Evolutionary conservation across 352 stramenopile species (phyloP).

Genomic region (Blastocystis sp.): DNA sequence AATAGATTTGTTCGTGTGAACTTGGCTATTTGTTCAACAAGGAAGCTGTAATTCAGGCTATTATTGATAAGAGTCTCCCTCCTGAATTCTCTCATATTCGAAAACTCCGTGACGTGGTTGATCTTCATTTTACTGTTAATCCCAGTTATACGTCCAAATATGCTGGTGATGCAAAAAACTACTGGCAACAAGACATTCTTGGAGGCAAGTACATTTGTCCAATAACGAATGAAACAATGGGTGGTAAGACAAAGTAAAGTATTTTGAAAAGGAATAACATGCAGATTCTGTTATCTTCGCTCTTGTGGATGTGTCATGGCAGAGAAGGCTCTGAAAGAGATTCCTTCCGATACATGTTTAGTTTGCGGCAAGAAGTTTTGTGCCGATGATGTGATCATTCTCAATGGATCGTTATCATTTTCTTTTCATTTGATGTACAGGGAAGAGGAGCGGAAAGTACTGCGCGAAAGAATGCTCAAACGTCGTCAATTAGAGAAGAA

Average conservation of each 20-base stretch:
- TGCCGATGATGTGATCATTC: conserved; percentile 49
- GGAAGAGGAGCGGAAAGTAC: conserved; percentile 35
- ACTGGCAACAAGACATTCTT: conserved; percentile 63
- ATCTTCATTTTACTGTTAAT: conserved; percentile 49
- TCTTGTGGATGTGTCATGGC: conserved; percentile 62
- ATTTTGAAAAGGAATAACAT: background rate
- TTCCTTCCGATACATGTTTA: conserved; percentile 28
- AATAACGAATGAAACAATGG: conserved; percentile 59
- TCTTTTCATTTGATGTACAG: background rate
- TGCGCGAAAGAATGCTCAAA: background rate
- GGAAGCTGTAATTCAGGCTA: conserved; percentile 34
- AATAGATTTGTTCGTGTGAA: conserved; percentile 57
- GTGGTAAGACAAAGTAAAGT: conserved; percentile 53
- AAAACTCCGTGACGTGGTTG: conserved; percentile 57
- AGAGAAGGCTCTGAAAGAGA: conserved; percentile 44
- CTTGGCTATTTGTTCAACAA: conserved; percentile 67
- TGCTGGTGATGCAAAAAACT: conserved; percentile 26
- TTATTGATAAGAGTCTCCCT: conserved; percentile 59
- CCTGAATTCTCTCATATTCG: conserved; percentile 50
- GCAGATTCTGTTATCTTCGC: conserved; percentile 43
- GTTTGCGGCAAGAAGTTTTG: conserved; percentile 57
- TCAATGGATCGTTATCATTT: conserved; percentile 37
- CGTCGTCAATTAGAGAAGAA: conserved; percentile 27
- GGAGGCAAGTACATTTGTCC: conserved; percentile 62
- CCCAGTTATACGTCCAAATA: conserved; percentile 40